phyloP scores from a whole-genome alignment of 2,329 filamentous ascomycete genomes.

The Sordariomycetes sp. region DNA sequence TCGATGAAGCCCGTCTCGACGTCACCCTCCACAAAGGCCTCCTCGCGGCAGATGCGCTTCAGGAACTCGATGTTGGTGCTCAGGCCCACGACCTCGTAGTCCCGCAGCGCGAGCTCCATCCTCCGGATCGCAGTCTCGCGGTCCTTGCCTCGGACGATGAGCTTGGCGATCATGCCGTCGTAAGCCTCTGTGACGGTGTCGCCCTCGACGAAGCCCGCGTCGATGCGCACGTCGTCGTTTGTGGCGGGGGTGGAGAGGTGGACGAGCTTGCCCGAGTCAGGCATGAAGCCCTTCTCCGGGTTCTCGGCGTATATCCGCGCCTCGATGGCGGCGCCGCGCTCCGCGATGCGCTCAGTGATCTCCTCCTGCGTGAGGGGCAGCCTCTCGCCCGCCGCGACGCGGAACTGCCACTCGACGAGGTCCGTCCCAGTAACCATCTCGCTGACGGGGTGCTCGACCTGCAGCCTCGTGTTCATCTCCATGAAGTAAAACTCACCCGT shows the following conservation, averaged over 20 bases:
- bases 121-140: conserved; percentile 73
- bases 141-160: conserved; percentile 76
- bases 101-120: conserved; percentile 64
- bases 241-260: conserved; percentile 65
- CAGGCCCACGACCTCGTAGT: conserved; percentile 86
- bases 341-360: conserved; percentile 63
- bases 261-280: conserved; percentile 78
- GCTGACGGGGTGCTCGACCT: conserved; percentile 93
- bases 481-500: conserved; percentile 71
- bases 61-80: conserved; percentile 96
- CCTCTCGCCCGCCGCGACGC: conserved; percentile 48
- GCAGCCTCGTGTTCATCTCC: conserved; percentile 77
- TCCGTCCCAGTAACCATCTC: conserved; percentile 56
- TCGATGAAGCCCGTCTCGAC: conserved; percentile 96
- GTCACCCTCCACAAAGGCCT: conserved; percentile 71
- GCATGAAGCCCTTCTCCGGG: conserved; percentile 81
- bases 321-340: conserved; percentile 80
- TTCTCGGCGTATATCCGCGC: conserved; percentile 95
- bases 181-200: conserved; percentile 91
- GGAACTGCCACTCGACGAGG: conserved; percentile 93
- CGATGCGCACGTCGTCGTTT: conserved; percentile 68
- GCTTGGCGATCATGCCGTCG: conserved; percentile 97
- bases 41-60: conserved; percentile 71
- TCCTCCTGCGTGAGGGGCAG: conserved; percentile 42
- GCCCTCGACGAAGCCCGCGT: conserved; percentile 83